Percentiles rank a stretch among this genome's conserved stretches.
Conservation (phyloP, 2,329 filamentous ascomycete genomes). For the Colletotrichum filicis region DNA sequence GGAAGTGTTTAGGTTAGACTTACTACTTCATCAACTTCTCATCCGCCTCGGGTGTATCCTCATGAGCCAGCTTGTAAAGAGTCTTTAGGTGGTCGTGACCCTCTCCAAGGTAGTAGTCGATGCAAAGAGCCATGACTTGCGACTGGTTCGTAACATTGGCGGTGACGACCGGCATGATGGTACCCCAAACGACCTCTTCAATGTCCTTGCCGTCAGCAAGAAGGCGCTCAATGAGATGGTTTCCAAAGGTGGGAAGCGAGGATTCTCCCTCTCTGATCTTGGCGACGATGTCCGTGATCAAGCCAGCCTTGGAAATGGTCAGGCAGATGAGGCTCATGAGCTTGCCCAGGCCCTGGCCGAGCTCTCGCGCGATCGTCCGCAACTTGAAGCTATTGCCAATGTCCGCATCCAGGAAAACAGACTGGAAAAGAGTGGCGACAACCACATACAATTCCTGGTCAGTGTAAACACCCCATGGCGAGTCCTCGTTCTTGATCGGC, state of each 20-base stretch:
- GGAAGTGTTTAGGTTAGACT: slow-evolving; percentile 19
- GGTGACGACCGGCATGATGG: slow-evolving; percentile 66
- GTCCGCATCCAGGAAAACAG: slow-evolving; percentile 67
- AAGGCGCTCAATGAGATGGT: slow-evolving; percentile 65
- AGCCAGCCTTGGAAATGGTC: slow-evolving; percentile 53
- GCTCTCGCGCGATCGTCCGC: slow-evolving; percentile 58
- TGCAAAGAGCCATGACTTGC: slow-evolving; percentile 65
- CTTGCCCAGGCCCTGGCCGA: slow-evolving; percentile 62
- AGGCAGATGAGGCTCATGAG: slow-evolving; percentile 65
- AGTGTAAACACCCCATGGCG: slow-evolving; percentile 62
- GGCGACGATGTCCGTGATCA: slow-evolving; percentile 57
- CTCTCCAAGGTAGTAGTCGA: slow-evolving; percentile 70
- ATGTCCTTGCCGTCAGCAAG: slow-evolving; percentile 62
- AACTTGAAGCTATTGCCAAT: slow-evolving; percentile 67
- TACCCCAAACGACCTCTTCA: slow-evolving; percentile 66
- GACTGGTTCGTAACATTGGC: slow-evolving; percentile 69
- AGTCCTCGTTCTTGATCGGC: slow-evolving; percentile 63
- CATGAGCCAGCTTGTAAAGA: slow-evolving; percentile 61
- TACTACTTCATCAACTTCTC: slow-evolving; percentile 51
- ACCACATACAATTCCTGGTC: slow-evolving; percentile 68
- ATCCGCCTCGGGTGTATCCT: slow-evolving; percentile 61
- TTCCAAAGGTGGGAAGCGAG: slow-evolving; percentile 63
- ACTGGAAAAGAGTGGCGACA: slow-evolving; percentile 65
- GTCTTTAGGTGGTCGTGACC: slow-evolving; percentile 60
- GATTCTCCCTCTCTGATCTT: slow-evolving; percentile 54